A percentile compares a stretch with the other conserved stretches of the same genome.
Evolutionary conservation across 768 basidiomycete species (phyloP).

Genomic region (Kwoniella dejecticola): DNA sequence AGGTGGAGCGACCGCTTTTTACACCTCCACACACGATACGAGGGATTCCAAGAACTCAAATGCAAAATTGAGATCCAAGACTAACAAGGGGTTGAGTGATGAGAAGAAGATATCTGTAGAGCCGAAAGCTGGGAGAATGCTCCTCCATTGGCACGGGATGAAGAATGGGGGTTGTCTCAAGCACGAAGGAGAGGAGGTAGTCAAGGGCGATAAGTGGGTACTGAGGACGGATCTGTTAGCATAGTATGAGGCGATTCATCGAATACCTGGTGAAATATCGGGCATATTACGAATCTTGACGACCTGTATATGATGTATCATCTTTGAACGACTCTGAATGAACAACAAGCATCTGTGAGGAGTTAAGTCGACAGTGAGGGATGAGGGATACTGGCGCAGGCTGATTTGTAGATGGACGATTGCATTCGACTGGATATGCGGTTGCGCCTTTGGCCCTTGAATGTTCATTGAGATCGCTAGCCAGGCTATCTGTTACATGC

Average conservation of each 20-base stretch:
- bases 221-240: constrained; percentile 43
- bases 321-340: no score
- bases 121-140: constrained; percentile 35
- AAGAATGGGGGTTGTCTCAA: constrained; percentile 34
- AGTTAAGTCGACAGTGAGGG: no score
- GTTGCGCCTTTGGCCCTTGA: no score
- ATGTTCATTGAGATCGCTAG: no score
- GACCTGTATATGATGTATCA: no score
- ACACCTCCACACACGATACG: constrained; percentile 9
- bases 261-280: no score
- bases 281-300: no score
- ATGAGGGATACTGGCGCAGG: no score
- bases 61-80: constrained; percentile 7
- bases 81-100: background rate
- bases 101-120: constrained; percentile 24
- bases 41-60: background rate
- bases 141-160: constrained; percentile 45
- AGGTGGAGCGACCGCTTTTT: constrained; percentile 44
- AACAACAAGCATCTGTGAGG: no score
- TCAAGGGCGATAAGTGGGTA: constrained; percentile 44
- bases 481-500: no score
- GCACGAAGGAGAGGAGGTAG: constrained; percentile 44
- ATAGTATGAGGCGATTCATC: constrained; percentile 14
- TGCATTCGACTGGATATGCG: no score
- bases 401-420: no score